Percentiles rank a stretch among this genome's conserved stretches.
phyloP scores from a whole-genome alignment of 805 yeast genomes.

The Yueomyces sinensis region DNA sequence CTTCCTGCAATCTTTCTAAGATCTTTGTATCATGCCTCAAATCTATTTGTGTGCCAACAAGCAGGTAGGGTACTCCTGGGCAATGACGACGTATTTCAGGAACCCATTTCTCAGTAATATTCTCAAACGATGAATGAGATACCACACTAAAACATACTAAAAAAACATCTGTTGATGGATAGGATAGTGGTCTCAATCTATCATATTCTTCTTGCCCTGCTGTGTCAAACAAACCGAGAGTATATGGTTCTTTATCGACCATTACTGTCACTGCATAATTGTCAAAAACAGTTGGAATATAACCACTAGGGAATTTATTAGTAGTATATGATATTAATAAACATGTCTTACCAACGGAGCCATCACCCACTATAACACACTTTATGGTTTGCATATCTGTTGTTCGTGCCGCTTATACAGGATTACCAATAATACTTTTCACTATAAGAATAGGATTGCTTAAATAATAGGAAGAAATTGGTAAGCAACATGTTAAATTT shows the following conservation, averaged over 20 bases:
- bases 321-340: conserved; percentile 91
- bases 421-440: too few relatives aligned
- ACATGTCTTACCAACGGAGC: conserved; percentile 99
- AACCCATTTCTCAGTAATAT: conserved; percentile 97
- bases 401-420: too few relatives aligned
- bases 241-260: conserved; percentile 97
- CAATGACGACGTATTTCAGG: conserved; percentile 98
- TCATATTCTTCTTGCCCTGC: conserved; percentile 99
- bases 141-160: conserved; percentile 92
- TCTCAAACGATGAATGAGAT: conserved; percentile 94
- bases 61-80: conserved; percentile 94
- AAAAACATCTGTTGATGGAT: conserved; percentile 95
- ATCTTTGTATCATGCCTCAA: conserved; percentile 87
- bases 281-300: conserved; percentile 97
- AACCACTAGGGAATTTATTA: conserved; percentile 94
- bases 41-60: conserved; percentile 95
- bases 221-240: conserved; percentile 93
- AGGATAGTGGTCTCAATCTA: conserved; percentile 88
- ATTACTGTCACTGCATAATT: conserved; percentile 89
- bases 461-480: too few relatives aligned
- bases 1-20: conserved; percentile 79
- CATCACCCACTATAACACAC: conserved; percentile 98
- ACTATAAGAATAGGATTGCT: too few relatives aligned
- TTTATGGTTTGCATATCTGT: conserved; percentile 42
- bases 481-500: too few relatives aligned